Base-by-base conservation (phyloP, 352 stramenopile species). In the Globisporangium apiculatum region DNA sequence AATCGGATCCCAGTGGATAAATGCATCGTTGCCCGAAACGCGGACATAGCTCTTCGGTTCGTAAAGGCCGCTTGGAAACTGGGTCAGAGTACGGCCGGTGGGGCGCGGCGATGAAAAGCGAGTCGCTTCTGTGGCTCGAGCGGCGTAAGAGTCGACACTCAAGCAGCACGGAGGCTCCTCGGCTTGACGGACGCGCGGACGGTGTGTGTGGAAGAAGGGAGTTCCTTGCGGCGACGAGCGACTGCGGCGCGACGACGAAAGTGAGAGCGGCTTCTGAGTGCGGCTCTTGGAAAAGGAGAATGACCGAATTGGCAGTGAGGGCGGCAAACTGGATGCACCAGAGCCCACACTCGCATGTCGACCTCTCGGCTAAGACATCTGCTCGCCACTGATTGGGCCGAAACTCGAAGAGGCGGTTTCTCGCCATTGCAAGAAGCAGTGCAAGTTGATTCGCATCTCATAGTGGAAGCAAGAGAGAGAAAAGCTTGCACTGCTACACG, bases 11-110 rank as follows among this genome's bases (percentile, higher is more conserved):
- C 40, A 7, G 11, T 14, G 35, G 18, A 66, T 54, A 66, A 61
- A 62, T 47, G 36, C n/a, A 31, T 40, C n/a, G 3, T 67, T 52
- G 60, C 67, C 50, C 43, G 43, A 60, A 55, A 62, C 60, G 59
- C 61, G 12, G 8, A 63, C 64, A 72, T 69, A 65, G 62, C 72
- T 68, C 59, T 75, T 75, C 54, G 68, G 68, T 66, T 72, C 55
- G 55, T 71, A 75, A 55, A 75, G 60, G 63, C 65, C 65, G 61
- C 62, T 63, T 49, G 68, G 62, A 51, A 65, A 68, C 56, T 72
- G 43, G 59, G 48, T 67, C 68, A 75, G 68, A 68, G 56, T 75
- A 64, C 46, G 41, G 38, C 54, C 60, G 57, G 46, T 31, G 46
- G 17, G 43, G 15, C 55, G 52, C 62, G 65, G 62, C 65, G 62